A percentile compares a stretch with the other conserved stretches of the same genome.
phyloP scores from a whole-genome alignment of 1,284 basidiomycete species.

The Pisolithus thermaeus region DNA sequence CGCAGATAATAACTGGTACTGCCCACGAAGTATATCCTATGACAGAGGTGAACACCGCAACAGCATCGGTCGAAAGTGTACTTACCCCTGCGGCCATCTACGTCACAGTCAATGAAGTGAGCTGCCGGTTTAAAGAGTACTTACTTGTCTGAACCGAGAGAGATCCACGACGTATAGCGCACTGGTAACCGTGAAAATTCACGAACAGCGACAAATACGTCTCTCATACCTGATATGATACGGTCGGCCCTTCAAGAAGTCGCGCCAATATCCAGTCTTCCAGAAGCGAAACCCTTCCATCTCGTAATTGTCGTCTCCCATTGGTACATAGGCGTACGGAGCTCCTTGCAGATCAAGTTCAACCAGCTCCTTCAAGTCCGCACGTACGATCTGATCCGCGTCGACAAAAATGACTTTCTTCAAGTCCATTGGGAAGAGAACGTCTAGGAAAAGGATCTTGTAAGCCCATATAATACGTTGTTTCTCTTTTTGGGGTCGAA shows the following conservation, averaged over 20 bases:
- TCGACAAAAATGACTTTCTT: conserved; percentile 99
- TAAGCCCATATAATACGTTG: conserved; percentile 99
- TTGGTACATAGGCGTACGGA: conserved; percentile 93
- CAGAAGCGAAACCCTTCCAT: conserved; percentile 99
- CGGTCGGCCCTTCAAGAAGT: conserved; percentile 73
- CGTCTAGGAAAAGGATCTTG: conserved; percentile 98
- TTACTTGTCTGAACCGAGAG: conserved; percentile 84
- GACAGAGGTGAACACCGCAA: conserved; percentile 1
- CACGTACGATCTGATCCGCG: conserved; percentile 93
- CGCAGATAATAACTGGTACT: conserved; percentile 89
- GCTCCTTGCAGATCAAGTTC: conserved; percentile 88
- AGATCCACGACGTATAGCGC: conserved; percentile 96
- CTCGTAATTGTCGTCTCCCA: conserved; percentile 92
- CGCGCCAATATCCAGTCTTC: conserved; percentile 94
- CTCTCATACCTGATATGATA: conserved; percentile 84
- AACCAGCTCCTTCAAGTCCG: conserved; percentile 91
- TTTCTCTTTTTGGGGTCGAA: conserved; percentile 94
- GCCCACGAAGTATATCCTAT: conserved; percentile 84
- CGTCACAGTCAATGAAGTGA: conserved; percentile 7
- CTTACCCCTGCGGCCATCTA: conserved; percentile 77
- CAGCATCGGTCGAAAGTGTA: not conserved
- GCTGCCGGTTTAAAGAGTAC: conserved; percentile 17
- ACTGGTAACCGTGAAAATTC: conserved; percentile 36
- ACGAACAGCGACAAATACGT: not conserved
- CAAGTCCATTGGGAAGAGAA: conserved; percentile 96